Evolutionary conservation across 202 grass and related monocot species (phyloP).

Genomic region (Dendrocalamus latiflorus): DNA sequence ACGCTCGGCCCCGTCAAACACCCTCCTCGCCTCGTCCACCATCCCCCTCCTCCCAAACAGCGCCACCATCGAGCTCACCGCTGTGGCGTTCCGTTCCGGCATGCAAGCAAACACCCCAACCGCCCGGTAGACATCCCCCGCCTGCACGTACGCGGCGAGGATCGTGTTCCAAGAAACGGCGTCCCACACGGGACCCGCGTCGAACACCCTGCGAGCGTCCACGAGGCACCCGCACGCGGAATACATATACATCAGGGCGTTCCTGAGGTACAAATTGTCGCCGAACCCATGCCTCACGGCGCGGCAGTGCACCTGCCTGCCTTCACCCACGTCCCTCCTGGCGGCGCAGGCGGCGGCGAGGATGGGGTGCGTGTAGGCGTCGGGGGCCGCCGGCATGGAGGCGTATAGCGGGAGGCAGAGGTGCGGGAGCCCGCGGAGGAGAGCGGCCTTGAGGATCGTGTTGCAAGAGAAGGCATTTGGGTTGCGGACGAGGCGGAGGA

Average conservation of each 20-base stretch:
- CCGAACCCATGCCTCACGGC: constrained; percentile 55
- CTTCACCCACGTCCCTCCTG: constrained; percentile 41
- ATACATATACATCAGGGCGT: constrained; percentile 70
- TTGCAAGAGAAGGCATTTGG: constrained; percentile 81
- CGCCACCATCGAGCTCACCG: constrained; percentile 60
- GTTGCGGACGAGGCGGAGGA: constrained; percentile 42
- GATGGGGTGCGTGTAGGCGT: constrained; percentile 61
- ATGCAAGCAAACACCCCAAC: constrained; percentile 43
- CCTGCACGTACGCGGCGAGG: constrained; percentile 55
- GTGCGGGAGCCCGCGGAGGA: constrained; percentile 38
- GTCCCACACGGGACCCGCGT: constrained; percentile 61
- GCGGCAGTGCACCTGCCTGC: constrained; percentile 51
- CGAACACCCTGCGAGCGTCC: constrained; percentile 60
- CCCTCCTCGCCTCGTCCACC: constrained; percentile 50
- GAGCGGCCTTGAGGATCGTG: constrained; percentile 48
- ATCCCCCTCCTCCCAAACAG: constrained; percentile 55
- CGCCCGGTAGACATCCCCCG: constrained; percentile 44
- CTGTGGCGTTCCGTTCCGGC: constrained; percentile 42
- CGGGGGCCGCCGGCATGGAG: constrained; percentile 43
- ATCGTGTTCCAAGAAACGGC: constrained; percentile 91
- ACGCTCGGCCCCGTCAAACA: constrained; percentile 45
- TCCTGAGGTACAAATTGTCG: constrained; percentile 57
- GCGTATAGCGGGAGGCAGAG: constrained; percentile 63
- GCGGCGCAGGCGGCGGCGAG: constrained; percentile 51
- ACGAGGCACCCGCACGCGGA: constrained; percentile 53